phyloP scores from a whole-genome alignment of 441 rosid species.

The Gossypium davidsonii region DNA sequence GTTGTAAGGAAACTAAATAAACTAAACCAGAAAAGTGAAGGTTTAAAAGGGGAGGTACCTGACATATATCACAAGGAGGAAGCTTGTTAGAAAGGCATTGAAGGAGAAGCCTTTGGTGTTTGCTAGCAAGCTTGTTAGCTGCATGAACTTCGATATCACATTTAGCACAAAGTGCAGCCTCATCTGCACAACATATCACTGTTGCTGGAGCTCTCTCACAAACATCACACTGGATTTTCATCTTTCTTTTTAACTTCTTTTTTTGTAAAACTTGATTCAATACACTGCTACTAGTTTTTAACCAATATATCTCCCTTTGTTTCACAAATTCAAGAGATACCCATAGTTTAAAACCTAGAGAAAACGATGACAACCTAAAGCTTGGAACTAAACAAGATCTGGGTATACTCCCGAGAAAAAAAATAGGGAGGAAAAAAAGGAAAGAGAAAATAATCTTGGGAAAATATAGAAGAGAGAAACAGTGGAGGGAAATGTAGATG shows the following conservation, averaged over 20 bases:
- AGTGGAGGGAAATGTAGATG: not conserved
- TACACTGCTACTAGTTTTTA: not conserved
- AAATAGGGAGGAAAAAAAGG: not conserved
- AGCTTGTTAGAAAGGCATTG: conserved; percentile 48
- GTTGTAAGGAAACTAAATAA: not conserved
- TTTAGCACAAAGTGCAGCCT: conserved; percentile 62
- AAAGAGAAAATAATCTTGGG: not conserved
- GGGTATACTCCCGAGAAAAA: not conserved
- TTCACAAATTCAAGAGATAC: conserved; percentile 3
- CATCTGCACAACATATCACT: conserved; percentile 70
- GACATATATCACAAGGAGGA: conserved; percentile 68
- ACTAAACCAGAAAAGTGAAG: not conserved
- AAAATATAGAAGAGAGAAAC: not conserved
- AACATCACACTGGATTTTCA: conserved; percentile 81
- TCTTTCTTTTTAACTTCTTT: conserved; percentile 13
- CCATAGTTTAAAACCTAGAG: not conserved
- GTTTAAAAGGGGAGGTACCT: conserved; percentile 24
- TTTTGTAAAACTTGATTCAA: not conserved
- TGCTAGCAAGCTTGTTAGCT: conserved; percentile 68
- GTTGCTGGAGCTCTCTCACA: conserved; percentile 74
- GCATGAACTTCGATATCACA: conserved; percentile 68
- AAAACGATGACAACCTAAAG: not conserved
- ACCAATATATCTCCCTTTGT: not conserved
- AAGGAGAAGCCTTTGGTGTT: conserved; percentile 69
- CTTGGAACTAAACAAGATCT: not conserved